These are phyloP conservation scores for Penicillium sp. DNA, from an alignment of 2,329 filamentous ascomycete genomes.

Conservation along the genomic window DNA sequence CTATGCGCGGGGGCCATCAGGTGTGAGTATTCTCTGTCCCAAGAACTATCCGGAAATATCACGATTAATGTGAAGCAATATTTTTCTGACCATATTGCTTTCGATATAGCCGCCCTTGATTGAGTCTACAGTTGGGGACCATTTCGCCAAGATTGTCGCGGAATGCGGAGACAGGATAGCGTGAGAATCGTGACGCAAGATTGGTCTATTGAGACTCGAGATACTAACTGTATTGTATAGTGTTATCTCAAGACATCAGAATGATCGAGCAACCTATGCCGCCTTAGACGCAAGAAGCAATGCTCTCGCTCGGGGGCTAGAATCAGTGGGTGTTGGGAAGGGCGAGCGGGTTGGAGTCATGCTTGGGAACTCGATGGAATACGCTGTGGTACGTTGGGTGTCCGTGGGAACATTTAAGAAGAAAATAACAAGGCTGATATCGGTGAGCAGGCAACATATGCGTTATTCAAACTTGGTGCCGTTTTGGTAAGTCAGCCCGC, in stretches of 20 bases:
- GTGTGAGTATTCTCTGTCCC: slow-evolving; percentile 15
- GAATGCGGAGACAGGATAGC: slow-evolving; percentile 51
- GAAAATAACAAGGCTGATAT: slow-evolving; percentile 10
- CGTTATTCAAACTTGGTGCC: slow-evolving; percentile 90
- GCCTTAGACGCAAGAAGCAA: slow-evolving; percentile 75
- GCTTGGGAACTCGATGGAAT: slow-evolving; percentile 81
- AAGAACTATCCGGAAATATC: neutral
- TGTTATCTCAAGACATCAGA: slow-evolving; percentile 63
- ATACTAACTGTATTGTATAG: slow-evolving; percentile 31
- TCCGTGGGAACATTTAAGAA: too few relatives aligned
- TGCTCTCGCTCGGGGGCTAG: slow-evolving; percentile 68
- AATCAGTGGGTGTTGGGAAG: slow-evolving; percentile 70
- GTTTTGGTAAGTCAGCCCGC: slow-evolving; percentile 60
- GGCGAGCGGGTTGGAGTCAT: slow-evolving; percentile 84
- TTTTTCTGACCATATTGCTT: neutral
- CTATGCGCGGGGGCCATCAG: slow-evolving; percentile 27
- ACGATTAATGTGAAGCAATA: neutral
- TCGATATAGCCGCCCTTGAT: slow-evolving; percentile 44
- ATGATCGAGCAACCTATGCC: slow-evolving; percentile 67
- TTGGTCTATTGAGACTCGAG: neutral
- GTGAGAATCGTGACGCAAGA: slow-evolving; percentile 40
- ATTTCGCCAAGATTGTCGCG: slow-evolving; percentile 47
- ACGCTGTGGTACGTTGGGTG: slow-evolving; percentile 62
- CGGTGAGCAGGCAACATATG: slow-evolving; percentile 63
- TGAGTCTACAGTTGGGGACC: slow-evolving; percentile 48